Conservation (phyloP, 108 stramenopile species). For the Seminavis robusta region DNA sequence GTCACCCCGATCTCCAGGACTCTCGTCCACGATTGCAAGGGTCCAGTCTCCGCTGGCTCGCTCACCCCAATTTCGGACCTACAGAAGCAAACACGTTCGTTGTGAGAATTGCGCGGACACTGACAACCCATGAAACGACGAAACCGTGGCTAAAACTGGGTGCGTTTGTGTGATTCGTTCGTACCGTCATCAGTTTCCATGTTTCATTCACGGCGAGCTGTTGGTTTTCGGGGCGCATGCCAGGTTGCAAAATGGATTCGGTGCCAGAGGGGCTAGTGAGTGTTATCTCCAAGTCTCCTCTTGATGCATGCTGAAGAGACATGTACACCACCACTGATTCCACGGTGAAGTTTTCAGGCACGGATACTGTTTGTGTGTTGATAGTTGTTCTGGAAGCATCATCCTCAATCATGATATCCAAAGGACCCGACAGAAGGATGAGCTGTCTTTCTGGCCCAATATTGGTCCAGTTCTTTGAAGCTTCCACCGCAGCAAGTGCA, state of each 20-base stretch:
- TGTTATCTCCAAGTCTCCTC: slow-evolving; percentile 36
- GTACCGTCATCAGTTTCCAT: slow-evolving; percentile 42
- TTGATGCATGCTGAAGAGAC: slow-evolving; percentile 20
- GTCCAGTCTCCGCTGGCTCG: slow-evolving; percentile 8
- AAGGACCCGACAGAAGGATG: slow-evolving; percentile 3
- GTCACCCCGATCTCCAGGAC: slow-evolving; percentile 10
- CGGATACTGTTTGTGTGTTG: too few relatives aligned
- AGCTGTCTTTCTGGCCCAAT: slow-evolving; percentile 15
- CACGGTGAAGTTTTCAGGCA: slow-evolving; percentile 18
- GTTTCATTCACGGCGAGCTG: slow-evolving; percentile 2
- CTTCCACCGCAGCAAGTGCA: slow-evolving; percentile 29
- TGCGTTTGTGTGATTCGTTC: too few relatives aligned
- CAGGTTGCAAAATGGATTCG: slow-evolving; percentile 20
- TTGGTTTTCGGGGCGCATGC: slow-evolving; percentile 18
- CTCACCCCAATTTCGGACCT: slow-evolving; percentile 29
- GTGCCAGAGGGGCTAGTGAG: slow-evolving; percentile 35
- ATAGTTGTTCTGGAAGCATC: slow-evolving; percentile 12
- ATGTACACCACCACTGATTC: slow-evolving; percentile 37
- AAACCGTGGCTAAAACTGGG: too few relatives aligned
- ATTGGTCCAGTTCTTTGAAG: slow-evolving; percentile 21
- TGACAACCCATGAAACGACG: too few relatives aligned
- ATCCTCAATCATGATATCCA: background rate
- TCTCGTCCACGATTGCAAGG: slow-evolving; percentile 10
- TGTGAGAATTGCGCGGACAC: too few relatives aligned
- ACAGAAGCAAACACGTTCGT: too few relatives aligned